A percentile compares a stretch with the other conserved stretches of the same genome.
These are phyloP conservation scores for Eustoma russellianum DNA, from an alignment of 257 asterid species.

Conservation along the genomic window DNA sequence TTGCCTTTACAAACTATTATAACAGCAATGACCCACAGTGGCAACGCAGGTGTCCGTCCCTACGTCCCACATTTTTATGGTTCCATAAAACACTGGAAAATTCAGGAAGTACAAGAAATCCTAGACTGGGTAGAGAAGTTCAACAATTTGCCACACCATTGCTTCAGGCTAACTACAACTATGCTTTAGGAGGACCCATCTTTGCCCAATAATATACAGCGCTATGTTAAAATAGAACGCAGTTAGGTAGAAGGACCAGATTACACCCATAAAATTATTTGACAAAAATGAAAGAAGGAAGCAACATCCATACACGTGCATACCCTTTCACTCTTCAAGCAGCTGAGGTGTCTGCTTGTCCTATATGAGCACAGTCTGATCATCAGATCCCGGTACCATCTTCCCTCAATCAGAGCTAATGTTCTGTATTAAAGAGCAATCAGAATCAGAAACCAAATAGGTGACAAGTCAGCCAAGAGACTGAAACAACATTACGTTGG, in stretches of 20 bases:
- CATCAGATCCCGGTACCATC: slow-evolving; percentile 98
- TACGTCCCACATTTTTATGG: slow-evolving; percentile 99
- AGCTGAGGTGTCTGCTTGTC: slow-evolving; percentile 92
- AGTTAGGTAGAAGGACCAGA: too few relatives aligned
- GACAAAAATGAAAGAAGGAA: neutral
- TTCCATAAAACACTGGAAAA: slow-evolving; percentile 51
- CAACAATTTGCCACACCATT: too few relatives aligned
- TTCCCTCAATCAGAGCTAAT: slow-evolving; percentile 90
- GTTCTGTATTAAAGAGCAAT: slow-evolving; percentile 48
- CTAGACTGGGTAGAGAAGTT: too few relatives aligned
- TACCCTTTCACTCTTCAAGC: slow-evolving; percentile 88
- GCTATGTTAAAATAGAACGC: too few relatives aligned
- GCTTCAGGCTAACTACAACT: too few relatives aligned
- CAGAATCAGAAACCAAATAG: slow-evolving; percentile 7
- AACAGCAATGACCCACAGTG: slow-evolving; percentile 90
- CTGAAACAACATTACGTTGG: neutral
- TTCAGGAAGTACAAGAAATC: too few relatives aligned
- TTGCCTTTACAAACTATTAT: too few relatives aligned
- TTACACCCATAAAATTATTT: too few relatives aligned
- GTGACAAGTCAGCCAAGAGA: neutral
- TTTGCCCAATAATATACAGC: too few relatives aligned
- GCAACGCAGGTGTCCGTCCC: slow-evolving; percentile 98
- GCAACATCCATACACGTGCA: slow-evolving; percentile 51
- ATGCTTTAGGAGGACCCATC: too few relatives aligned
- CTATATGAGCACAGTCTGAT: slow-evolving; percentile 90